Conservation (phyloP, 345 rosid species). For the Hibiscus trionum region DNA sequence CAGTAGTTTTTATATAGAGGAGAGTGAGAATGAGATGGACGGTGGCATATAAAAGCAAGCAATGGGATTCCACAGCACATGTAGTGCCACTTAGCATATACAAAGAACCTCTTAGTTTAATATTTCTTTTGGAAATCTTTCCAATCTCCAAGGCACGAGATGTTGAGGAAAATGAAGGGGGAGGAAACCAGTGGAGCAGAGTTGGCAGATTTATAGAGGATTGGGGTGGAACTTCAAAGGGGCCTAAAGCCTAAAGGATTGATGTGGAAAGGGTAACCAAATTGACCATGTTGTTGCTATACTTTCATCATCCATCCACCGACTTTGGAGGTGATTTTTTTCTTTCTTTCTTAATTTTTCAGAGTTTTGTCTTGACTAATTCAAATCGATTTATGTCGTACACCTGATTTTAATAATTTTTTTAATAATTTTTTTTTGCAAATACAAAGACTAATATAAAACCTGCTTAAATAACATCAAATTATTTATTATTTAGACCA, state of each 20-base stretch:
- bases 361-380: too few species aligned
- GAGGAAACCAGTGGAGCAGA: conserved; percentile 20
- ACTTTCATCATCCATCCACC: too few species aligned
- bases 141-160: conserved; percentile 12
- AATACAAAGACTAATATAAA: accelerated
- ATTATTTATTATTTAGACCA: too few species aligned
- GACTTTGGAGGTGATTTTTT: too few species aligned
- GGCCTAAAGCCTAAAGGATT: too few species aligned
- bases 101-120: conserved; percentile 13
- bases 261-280: not conserved
- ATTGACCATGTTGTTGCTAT: not conserved
- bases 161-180: not conserved
- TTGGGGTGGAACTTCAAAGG: not conserved
- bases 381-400: too few species aligned
- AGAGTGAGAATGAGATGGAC: conserved; percentile 9
- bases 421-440: too few species aligned
- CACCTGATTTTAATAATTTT: too few species aligned
- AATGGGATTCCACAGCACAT: conserved; percentile 47
- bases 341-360: too few species aligned
- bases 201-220: conserved; percentile 26
- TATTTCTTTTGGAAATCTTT: conserved; percentile 5
- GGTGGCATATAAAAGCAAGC: conserved; percentile 35
- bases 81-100: conserved; percentile 22
- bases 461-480: too few species aligned
- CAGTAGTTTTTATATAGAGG: conserved; percentile 7